Percentiles rank a stretch among this genome's conserved stretches.
Evolutionary conservation across 805 yeast genomes (phyloP).

Genomic region (Sugiyamaella americana): DNA sequence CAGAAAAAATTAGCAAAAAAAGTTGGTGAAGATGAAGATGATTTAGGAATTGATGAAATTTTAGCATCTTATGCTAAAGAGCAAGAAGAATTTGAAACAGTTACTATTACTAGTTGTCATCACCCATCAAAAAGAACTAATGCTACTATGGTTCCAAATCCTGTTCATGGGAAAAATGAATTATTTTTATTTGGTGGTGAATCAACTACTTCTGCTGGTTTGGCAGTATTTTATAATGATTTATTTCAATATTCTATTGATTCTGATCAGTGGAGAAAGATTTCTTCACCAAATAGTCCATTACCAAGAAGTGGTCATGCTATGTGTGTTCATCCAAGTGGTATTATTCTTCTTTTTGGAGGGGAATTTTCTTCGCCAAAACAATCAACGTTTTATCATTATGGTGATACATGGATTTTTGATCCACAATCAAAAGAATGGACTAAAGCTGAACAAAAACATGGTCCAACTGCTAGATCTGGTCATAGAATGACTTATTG

Average conservation of each 20-base stretch:
- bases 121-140: conserved; percentile 69
- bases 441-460: conserved; percentile 74
- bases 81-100: conserved; percentile 72
- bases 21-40: conserved; percentile 76
- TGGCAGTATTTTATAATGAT: conserved; percentile 75
- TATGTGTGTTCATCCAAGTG: conserved; percentile 88
- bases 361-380: conserved; percentile 97
- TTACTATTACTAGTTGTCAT: conserved; percentile 50
- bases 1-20: conserved; percentile 70
- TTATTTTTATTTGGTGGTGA: conserved; percentile 90
- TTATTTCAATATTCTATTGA: conserved; percentile 66
- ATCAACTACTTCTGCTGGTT: conserved; percentile 38
- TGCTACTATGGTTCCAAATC: conserved; percentile 68
- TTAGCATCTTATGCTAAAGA: conserved; percentile 70
- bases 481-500: conserved; percentile 88
- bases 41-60: conserved; percentile 78
- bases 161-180: conserved; percentile 70
- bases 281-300: conserved; percentile 79
- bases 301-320: conserved; percentile 91
- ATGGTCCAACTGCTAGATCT: conserved; percentile 72
- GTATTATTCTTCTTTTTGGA: conserved; percentile 80
- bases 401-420: conserved; percentile 92
- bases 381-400: conserved; percentile 91
- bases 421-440: conserved; percentile 83
- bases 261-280: conserved; percentile 72